Evolutionary conservation across 192 early-diverging fungal species (phyloP), one percentile per base, ranked within the genome.

Genomic region (Gryganskiella cystojenkinii): DNA sequence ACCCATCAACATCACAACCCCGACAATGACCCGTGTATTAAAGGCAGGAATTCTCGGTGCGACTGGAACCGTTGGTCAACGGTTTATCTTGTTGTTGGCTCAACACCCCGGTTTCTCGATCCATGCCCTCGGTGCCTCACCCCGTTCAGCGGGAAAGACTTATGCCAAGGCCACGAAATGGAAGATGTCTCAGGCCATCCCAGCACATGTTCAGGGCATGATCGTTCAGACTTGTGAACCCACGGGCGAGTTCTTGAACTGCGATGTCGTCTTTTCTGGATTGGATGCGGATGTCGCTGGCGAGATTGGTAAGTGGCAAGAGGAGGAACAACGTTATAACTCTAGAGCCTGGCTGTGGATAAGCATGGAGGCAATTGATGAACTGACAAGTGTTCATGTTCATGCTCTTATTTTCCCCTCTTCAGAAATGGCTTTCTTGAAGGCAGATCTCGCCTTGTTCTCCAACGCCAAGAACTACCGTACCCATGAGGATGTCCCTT

Each of bases 391-490:
- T 52, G 40, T 59, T 20, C 4, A 17, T 31, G 55, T 67, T 46
- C n/a, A 20, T 34, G 30, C 24, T 49, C 27, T 57, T 69, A 35
- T 55, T 64, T 56, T 50, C n/a, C 54, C 33, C 52, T 25, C 2
- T 27, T 13, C 66, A 82, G 98, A 99, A 82, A 86, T 87, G 83
- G 94, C 88, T 27, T 97, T 98, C 80, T 72, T 95, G n/a, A 88
- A 90, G 67, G 88, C 91, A 20, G 94, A 95, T 71, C 85, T 97
- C 67, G 93, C 89, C 24, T 90, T 99, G 20, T 95, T 98, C 79
- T 98, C 96, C 52, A 99, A 99, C 80, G 96, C 97, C 50, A 96
- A 95, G 80, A 99, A 99, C 86, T 93, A 96, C 82, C 90, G 97
- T 61, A 96, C 95, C 81, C 86, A 93, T 64, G 90, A 91, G 2